Evolutionary conservation across 129 eudicot species (phyloP).

Genomic region (Flaveria bidentis): DNA sequence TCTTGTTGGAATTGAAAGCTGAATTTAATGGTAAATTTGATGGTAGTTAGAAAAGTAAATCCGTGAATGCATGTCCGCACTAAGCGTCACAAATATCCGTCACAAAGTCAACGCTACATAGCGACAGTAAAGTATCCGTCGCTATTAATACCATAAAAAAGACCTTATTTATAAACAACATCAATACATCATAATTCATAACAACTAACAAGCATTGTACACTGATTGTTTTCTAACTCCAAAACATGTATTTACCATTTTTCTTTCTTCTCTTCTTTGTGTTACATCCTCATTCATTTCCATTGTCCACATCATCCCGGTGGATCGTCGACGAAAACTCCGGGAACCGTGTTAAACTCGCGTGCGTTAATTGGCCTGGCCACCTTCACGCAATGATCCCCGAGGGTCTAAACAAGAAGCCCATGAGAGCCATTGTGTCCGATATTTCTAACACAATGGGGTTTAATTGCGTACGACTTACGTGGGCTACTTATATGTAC

Average conservation of each 20-base stretch:
- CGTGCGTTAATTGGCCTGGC: conserved; percentile 72
- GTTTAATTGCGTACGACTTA: conserved; percentile 71
- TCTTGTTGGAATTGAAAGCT: not conserved
- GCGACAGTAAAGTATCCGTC: not conserved
- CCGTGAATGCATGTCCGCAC: conserved; percentile 1
- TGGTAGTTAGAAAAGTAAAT: conserved; percentile 20
- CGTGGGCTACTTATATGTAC: conserved; percentile 78
- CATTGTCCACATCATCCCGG: conserved; percentile 64
- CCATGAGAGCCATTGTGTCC: conserved; percentile 41
- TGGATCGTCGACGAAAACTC: conserved; percentile 58
- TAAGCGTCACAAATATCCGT: not conserved
- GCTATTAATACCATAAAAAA: not conserved
- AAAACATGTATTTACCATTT: conserved; percentile 27
- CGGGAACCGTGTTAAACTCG: conserved; percentile 56
- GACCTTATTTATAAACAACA: conserved; percentile 3
- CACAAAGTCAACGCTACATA: not conserved
- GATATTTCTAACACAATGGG: conserved; percentile 41
- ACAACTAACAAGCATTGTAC: not conserved
- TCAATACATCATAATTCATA: no score
- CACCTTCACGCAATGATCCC: conserved; percentile 71
- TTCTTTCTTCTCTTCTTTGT: conserved; percentile 27
- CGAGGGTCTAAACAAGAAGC: conserved; percentile 71
- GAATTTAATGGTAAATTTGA: conserved; percentile 26
- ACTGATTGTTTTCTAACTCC: not conserved
- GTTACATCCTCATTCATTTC: conserved; percentile 35